phyloP scores from a whole-genome alignment of 2,329 filamentous ascomycete species.

The Phialemonium atrogriseum region DNA sequence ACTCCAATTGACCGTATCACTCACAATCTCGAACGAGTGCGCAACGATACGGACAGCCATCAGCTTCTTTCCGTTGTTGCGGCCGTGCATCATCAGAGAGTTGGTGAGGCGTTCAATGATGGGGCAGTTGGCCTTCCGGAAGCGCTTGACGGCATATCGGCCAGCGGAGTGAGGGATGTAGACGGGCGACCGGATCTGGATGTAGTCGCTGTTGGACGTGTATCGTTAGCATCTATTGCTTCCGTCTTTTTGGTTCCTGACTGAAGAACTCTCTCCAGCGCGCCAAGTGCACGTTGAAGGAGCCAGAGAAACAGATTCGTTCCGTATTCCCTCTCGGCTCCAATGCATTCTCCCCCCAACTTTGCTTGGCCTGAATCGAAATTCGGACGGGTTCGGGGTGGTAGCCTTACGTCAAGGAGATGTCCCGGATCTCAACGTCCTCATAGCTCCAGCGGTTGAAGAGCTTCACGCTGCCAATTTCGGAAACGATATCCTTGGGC shows the following conservation, averaged over 20 bases:
- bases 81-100: slow-evolving; percentile 99
- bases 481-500: slow-evolving; percentile 83
- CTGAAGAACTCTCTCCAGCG: too few species aligned
- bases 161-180: slow-evolving; percentile 99
- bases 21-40: slow-evolving; percentile 98
- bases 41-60: slow-evolving; percentile 99
- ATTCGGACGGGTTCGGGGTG: too few species aligned
- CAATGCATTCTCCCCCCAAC: too few species aligned
- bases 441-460: slow-evolving; percentile 98
- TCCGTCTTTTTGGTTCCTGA: slow-evolving; percentile 8
- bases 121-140: slow-evolving; percentile 99
- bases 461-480: slow-evolving; percentile 89
- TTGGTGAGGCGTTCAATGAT: slow-evolving; percentile 99
- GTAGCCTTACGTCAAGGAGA: slow-evolving; percentile 91
- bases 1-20: slow-evolving; percentile 9
- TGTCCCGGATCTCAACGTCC: slow-evolving; percentile 99
- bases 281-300: too few species aligned
- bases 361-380: too few species aligned
- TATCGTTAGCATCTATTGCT: slow-evolving; percentile 23
- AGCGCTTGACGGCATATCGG: slow-evolving; percentile 98
- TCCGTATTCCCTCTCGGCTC: too few species aligned
- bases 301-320: too few species aligned
- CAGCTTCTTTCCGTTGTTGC: slow-evolving; percentile 99
- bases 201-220: slow-evolving; percentile 73
- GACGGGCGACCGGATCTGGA: slow-evolving; percentile 98